These are phyloP conservation scores for Paramicrosporidium saccamoebae DNA, from an alignment of 371 early-diverging fungal genomes.

Conservation along the genomic window DNA sequence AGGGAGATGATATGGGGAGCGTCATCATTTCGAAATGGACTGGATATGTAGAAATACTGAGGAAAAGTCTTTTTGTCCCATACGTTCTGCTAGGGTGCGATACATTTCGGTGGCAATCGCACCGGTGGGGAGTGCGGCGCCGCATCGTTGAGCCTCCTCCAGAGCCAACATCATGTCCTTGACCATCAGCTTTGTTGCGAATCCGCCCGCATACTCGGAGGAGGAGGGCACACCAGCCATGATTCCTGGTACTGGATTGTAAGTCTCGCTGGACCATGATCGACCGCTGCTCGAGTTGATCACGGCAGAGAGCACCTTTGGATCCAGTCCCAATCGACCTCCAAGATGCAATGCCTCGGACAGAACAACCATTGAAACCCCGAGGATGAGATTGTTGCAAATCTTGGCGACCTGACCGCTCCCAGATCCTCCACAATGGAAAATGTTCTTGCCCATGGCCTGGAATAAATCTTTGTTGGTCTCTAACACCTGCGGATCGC, in stretches of 20 bases:
- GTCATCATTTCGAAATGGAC: no score
- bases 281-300: constrained; percentile 63
- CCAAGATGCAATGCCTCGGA: constrained; percentile 76
- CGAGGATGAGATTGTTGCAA: constrained; percentile 86
- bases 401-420: constrained; percentile 78
- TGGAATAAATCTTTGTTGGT: constrained; percentile 20
- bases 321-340: constrained; percentile 52
- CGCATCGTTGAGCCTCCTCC: constrained; percentile 44
- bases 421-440: constrained; percentile 59
- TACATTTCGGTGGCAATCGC: constrained; percentile 44
- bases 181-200: constrained; percentile 52
- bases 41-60: not conserved
- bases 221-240: constrained; percentile 36
- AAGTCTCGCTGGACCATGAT: constrained; percentile 63
- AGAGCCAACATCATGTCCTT: constrained; percentile 76
- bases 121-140: constrained; percentile 27
- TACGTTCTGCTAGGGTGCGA: no score
- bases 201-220: constrained; percentile 59
- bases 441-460: constrained; percentile 69
- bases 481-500: constrained; percentile 17
- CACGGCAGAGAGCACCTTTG: constrained; percentile 38
- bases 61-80: constrained; percentile 12
- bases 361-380: constrained; percentile 66
- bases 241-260: constrained; percentile 67
- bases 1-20: no score